Base-by-base conservation (phyloP, 768 basidiomycete species). In the Phylloporus sp. region DNA sequence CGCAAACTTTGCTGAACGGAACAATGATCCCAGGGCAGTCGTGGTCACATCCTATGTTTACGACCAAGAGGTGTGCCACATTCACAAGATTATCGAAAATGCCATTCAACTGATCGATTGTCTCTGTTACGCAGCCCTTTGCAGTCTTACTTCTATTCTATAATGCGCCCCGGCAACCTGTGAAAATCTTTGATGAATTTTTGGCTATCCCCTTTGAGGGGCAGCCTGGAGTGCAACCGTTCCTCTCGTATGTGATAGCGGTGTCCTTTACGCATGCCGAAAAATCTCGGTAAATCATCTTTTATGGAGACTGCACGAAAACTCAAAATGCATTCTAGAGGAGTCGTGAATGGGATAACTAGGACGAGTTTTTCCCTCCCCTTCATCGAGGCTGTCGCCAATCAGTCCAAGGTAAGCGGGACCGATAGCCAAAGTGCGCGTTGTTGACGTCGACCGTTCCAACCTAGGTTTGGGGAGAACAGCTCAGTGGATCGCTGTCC, bases 71-170 rank as follows among this genome's bases (percentile, higher is more conserved):
- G 32, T 34, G 32, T 10, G 32, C 32, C 32, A n/a, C 32, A 8
- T 34, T 34, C 13, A 4, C 5, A 34, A 34, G 32, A 15, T 34
- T 8, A 5, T 9, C 15, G 13, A 34, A 34, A 15, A 15, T 15
- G 32, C 13, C 15, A 34, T 10, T 15, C 4, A 9, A 9, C 15
- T 7, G 32, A 15, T 23, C 31, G 13, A 11, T 18, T 53, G 2
- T 22, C n/a, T 23, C 29, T 35, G 20, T 32, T 2, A 5, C 3
- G 1, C 15, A 65, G 65, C 52, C 48, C 20, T 43, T 50, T 27
- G 42, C 45, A 28, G 65, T 61, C 38, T 56, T 69, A 11, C 45
- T 78, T 5, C 22, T 84, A 8, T 85, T 86, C 59, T 85, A 85
- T 56, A 78, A 85, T 55, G 78, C 57, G 1, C 80, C 57, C 4